Evolutionary conservation across 1,284 basidiomycete genomes (phyloP).

Genomic region (Inonotus obliquus): DNA sequence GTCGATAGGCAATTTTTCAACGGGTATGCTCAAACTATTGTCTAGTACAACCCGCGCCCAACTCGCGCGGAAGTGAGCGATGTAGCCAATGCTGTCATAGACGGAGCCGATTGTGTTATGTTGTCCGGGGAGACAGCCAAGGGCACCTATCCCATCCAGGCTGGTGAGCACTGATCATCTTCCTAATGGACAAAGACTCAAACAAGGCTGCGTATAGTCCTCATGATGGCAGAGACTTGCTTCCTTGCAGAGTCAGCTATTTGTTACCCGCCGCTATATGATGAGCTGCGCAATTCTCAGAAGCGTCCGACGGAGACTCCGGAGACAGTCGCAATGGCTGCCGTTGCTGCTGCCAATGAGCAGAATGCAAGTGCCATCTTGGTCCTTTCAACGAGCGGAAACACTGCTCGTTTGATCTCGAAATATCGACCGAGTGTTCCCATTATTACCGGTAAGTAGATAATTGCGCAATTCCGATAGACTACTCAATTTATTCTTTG

Average conservation of each 20-base stretch:
- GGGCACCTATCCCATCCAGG: constrained; percentile 90
- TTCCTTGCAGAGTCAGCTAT: constrained; percentile 91
- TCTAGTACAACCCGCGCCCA: constrained; percentile 89
- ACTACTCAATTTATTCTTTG: background rate
- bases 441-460: constrained; percentile 79
- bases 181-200: background rate
- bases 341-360: constrained; percentile 91
- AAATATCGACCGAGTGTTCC: constrained; percentile 96
- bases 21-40: constrained; percentile 5
- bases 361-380: constrained; percentile 93
- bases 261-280: constrained; percentile 89
- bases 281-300: constrained; percentile 78
- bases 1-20: constrained; percentile 21
- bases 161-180: constrained; percentile 51
- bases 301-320: constrained; percentile 86
- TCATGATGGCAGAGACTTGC: constrained; percentile 99
- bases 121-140: constrained; percentile 97
- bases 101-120: constrained; percentile 98
- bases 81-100: constrained; percentile 95
- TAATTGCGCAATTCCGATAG: background rate
- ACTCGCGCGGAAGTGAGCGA: constrained; percentile 97
- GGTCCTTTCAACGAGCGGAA: constrained; percentile 94
- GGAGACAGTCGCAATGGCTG: constrained; percentile 92
- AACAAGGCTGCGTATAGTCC: constrained; percentile 49
- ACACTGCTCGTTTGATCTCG: constrained; percentile 93